These are phyloP conservation scores for Fusarium temperatum DNA, from an alignment of 2,329 filamentous ascomycete species.

Conservation along the genomic window DNA sequence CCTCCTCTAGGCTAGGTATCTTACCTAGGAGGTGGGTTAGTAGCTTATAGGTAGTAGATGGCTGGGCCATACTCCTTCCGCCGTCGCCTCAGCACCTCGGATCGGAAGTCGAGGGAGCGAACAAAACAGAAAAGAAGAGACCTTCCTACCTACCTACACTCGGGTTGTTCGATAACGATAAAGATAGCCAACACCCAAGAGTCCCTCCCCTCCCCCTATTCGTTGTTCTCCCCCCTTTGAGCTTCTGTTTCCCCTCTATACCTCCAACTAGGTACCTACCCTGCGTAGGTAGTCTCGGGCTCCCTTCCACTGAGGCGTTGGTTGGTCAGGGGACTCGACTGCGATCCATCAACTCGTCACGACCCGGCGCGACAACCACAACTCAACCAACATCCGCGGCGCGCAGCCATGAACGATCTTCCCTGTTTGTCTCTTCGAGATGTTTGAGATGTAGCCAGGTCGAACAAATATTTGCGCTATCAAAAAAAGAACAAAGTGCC, in stretches of 20 bases:
- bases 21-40: no score
- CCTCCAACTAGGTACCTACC: neutral
- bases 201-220: neutral
- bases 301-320: conserved; percentile 25
- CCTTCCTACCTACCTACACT: conserved; percentile 20
- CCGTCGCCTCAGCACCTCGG: conserved; percentile 11
- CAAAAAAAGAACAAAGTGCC: conserved; percentile 7
- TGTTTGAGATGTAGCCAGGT: conserved; percentile 34
- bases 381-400: conserved; percentile 18
- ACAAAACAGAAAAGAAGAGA: neutral
- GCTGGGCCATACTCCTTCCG: neutral
- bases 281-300: neutral
- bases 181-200: neutral
- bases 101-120: conserved; percentile 16
- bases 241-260: neutral
- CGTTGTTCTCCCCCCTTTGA: neutral
- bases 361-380: conserved; percentile 2
- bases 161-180: conserved; percentile 30
- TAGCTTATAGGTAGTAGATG: neutral
- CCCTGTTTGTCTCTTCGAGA: conserved; percentile 29
- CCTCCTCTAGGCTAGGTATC: no score
- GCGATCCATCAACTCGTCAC: neutral
- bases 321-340: conserved; percentile 20
- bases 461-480: conserved; percentile 20
- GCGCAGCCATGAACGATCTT: conserved; percentile 35